Base-by-base conservation (phyloP, 768 basidiomycete species). In the Termitomyces sp. region DNA sequence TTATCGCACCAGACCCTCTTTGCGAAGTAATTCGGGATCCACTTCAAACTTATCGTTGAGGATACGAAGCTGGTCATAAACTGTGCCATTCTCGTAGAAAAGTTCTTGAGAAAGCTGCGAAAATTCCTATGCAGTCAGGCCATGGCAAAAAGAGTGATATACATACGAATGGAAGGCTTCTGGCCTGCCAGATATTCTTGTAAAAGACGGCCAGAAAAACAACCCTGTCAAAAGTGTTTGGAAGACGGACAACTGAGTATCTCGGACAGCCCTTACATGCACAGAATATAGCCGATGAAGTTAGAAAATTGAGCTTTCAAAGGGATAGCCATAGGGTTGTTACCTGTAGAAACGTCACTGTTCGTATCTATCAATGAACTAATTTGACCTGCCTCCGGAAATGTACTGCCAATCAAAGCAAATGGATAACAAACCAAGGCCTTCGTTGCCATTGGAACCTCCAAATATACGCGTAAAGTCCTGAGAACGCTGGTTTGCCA, bases 341-440 rank as follows among this genome's bases (percentile, higher is more conserved):
- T 34, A 25, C 63, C 68, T 76, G 12, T 46, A 27, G 8, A 47
- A 10, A 12, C 47, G 50, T 53, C 46, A 58, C 28, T 52, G 5
- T 3, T 16, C 7, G 45, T 23, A 14, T 19, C 1, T 16, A 21
- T 11, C 43, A 32, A 37, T 32, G 39, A 60, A 52, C 9, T 8
- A 25, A 19, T 21, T 14, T 28, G n/a, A 43, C 62, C 21, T 61
- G 67, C 70, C 63, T 63, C 78, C 79, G 14, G 76, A 73, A 19
- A 83, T 77, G 60, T 82, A 82, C 60, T 82, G 80, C 82, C 82
- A 87, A 61, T 87, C 85, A 50, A 87, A 76, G 55, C 80, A 79
- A 41, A 87, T 57, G 7, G 78, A 79, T 35, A 84, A 57, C 32
- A 86, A 60, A 0, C 85, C 85, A 27, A 87, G 76, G 2, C 84